phyloP scores from a whole-genome alignment of 73 alveolate genomes.

The Paramecium sexaurelia region DNA sequence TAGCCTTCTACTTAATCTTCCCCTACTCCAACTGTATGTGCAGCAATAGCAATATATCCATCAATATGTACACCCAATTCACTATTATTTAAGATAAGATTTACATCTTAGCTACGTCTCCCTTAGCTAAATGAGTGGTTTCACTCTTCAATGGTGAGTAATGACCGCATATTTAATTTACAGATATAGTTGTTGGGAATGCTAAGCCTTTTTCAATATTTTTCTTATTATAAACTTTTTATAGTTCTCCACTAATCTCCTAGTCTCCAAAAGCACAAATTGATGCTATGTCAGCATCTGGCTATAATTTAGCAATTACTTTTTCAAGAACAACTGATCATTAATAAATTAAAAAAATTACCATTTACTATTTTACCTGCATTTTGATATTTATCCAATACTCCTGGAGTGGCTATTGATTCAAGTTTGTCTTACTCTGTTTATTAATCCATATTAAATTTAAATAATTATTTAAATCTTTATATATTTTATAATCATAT shows the following conservation, averaged over 20 bases:
- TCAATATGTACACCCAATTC: constrained; percentile 92
- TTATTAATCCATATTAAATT: constrained; percentile 38
- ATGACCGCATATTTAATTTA: constrained; percentile 95
- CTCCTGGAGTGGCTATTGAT: constrained; percentile 82
- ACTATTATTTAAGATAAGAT: constrained; percentile 6
- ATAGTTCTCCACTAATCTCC: constrained; percentile 51
- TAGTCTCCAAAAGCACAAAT: constrained; percentile 85
- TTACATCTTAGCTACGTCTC: constrained; percentile 90
- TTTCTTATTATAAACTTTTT: constrained; percentile 82
- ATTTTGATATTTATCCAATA: constrained; percentile 85
- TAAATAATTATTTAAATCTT: constrained; percentile 36
- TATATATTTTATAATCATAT: background rate
- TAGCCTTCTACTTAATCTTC: constrained; percentile 81
- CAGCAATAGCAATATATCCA: constrained; percentile 92
- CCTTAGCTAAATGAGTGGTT: constrained; percentile 74
- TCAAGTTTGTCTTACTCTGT: constrained; percentile 64
- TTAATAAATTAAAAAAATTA: background rate
- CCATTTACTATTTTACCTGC: constrained; percentile 85
- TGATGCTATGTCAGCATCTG: constrained; percentile 85
- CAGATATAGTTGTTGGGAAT: constrained; percentile 97
- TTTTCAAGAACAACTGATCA: constrained; percentile 70
- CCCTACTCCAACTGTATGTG: constrained; percentile 85
- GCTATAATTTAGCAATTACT: constrained; percentile 72
- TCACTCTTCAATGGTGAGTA: constrained; percentile 93
- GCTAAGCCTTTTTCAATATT: constrained; percentile 97